A percentile compares a stretch with the other conserved stretches of the same genome.
Conservation (phyloP, 805 yeast genomes). For the Starmerella asiatica region DNA sequence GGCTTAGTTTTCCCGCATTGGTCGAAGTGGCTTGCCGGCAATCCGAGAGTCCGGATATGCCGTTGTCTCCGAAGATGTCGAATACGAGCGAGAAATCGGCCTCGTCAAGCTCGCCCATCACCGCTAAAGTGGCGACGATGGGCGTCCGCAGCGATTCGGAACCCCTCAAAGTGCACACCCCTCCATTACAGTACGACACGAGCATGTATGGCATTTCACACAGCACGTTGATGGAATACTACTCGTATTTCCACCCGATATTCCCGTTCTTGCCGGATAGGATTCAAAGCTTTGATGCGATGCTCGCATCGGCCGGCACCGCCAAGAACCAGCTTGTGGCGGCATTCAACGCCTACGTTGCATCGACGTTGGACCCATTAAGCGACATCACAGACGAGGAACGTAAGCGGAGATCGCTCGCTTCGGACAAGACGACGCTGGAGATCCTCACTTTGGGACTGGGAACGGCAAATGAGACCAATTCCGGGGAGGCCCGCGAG, state of each 20-base stretch:
- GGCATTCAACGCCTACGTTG: conserved; percentile 21
- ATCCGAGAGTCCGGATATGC: conserved; percentile 4
- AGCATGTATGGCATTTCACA: conserved; percentile 10
- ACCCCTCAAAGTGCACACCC: conserved; percentile 6
- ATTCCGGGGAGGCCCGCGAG: conserved; percentile 14
- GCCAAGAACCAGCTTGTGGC: conserved; percentile 21
- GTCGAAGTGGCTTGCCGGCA: conserved; percentile 15
- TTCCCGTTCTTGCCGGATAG: conserved; percentile 30
- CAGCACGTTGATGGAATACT: conserved; percentile 26
- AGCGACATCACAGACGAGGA: no score
- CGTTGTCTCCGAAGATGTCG: neutral
- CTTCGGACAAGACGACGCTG: neutral
- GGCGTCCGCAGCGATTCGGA: no score
- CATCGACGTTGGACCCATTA: conserved; percentile 17
- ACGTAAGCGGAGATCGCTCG: no score
- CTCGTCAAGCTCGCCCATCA: no score
- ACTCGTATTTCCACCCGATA: conserved; percentile 28
- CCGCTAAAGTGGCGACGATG: neutral
- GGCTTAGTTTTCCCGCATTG: conserved; percentile 9
- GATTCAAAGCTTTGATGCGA: conserved; percentile 23
- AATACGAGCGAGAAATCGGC: no score
- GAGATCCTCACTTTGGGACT: neutral
- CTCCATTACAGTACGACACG: conserved; percentile 9
- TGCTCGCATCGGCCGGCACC: conserved; percentile 20
- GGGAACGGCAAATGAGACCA: neutral